A percentile compares a stretch with the other conserved stretches of the same genome.
phyloP scores from a whole-genome alignment of 768 basidiomycete species.

The Tulasnella sp. region DNA sequence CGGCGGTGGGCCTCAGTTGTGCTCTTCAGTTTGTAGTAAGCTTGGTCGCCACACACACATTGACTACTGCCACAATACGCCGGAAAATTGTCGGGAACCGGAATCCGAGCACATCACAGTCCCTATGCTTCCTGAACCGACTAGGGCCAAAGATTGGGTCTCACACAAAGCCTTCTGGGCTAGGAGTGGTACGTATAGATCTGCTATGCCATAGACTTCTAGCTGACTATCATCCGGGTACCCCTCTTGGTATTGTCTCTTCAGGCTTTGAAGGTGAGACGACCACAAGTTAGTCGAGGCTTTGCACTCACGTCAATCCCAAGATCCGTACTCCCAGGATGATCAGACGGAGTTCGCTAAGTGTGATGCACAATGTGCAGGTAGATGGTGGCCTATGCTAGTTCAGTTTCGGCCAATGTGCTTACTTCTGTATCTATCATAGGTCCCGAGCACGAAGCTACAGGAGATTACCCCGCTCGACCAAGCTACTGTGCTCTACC shows the following conservation, averaged over 20 bases:
- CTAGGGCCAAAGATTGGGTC: slow-evolving; percentile 41
- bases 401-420: background rate
- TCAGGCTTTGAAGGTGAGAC: too few relatives aligned
- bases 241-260: too few relatives aligned
- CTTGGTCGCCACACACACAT: slow-evolving; percentile 41
- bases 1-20: slow-evolving; percentile 12
- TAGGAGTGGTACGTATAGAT: background rate
- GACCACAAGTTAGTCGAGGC: too few relatives aligned
- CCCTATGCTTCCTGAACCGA: slow-evolving; percentile 38
- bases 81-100: slow-evolving; percentile 32
- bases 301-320: background rate
- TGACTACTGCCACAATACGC: slow-evolving; percentile 41
- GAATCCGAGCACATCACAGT: slow-evolving; percentile 39
- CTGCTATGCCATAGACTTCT: too few relatives aligned
- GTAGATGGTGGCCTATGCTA: slow-evolving; percentile 33
- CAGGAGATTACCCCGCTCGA: slow-evolving; percentile 32
- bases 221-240: too few relatives aligned
- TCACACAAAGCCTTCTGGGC: slow-evolving; percentile 48
- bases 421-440: background rate
- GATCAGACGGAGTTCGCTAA: slow-evolving; percentile 44
- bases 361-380: slow-evolving; percentile 28
- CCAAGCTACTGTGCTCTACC: slow-evolving; percentile 48
- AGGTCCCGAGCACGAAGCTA: slow-evolving; percentile 44
- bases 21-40: slow-evolving; percentile 2
- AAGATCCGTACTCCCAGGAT: slow-evolving; percentile 50